These are phyloP conservation scores for Trifolium repens DNA, from an alignment of 306 rosid genomes.

Conservation along the genomic window DNA sequence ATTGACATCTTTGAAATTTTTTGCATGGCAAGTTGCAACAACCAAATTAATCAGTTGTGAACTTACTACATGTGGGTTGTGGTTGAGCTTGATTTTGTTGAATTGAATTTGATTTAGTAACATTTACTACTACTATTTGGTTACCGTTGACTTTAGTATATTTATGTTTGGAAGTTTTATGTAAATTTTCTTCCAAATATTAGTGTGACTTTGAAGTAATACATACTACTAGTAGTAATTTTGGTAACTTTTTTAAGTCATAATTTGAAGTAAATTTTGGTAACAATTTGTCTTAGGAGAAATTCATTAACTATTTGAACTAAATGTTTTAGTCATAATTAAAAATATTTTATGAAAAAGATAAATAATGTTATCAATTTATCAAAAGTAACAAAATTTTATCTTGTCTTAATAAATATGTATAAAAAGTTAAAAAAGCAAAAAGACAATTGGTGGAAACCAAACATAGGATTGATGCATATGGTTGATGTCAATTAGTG, in stretches of 20 bases:
- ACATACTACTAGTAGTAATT: neutral
- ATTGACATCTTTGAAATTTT: conserved; percentile 4
- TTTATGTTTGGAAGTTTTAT: neutral
- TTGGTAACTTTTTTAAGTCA: neutral
- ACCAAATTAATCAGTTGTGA: neutral
- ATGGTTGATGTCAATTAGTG: too few relatives aligned
- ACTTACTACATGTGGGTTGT: neutral
- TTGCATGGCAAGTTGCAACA: neutral
- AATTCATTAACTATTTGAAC: too few relatives aligned
- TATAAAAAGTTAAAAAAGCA: too few relatives aligned
- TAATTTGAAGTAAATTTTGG: too few relatives aligned
- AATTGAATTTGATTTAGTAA: neutral
- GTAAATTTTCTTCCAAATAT: neutral
- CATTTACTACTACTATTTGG: neutral
- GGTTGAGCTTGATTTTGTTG: neutral
- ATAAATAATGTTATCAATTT: too few relatives aligned
- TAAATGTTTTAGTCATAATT: too few relatives aligned
- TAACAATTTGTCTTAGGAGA: too few relatives aligned
- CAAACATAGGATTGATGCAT: too few relatives aligned
- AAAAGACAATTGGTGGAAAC: too few relatives aligned
- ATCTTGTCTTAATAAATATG: too few relatives aligned
- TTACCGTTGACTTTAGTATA: neutral
- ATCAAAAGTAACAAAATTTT: too few relatives aligned
- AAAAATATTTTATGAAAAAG: too few relatives aligned
- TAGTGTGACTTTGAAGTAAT: neutral